Evolutionary conservation across 2,329 filamentous ascomycete species (phyloP).

Genomic region (Helotiales sp.): DNA sequence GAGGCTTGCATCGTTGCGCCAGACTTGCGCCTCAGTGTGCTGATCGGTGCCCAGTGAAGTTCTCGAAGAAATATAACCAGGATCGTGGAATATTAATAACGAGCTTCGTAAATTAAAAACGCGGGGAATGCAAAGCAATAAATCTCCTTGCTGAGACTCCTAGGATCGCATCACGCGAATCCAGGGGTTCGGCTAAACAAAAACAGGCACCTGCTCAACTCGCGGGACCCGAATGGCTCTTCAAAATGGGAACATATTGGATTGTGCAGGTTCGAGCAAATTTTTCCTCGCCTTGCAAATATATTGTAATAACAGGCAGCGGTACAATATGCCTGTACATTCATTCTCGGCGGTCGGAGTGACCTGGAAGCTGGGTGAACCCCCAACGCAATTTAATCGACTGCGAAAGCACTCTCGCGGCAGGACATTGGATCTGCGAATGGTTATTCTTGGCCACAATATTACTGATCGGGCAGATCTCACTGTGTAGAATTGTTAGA

Average conservation of each 20-base stretch:
- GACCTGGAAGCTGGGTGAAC: background rate
- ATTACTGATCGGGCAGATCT: background rate
- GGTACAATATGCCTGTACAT: background rate
- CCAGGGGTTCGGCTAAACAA: slow-evolving; percentile 19
- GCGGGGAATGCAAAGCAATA: slow-evolving; percentile 23
- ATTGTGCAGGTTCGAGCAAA: slow-evolving; percentile 16
- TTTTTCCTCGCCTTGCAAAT: background rate
- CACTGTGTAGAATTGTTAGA: background rate
- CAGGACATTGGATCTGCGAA: background rate
- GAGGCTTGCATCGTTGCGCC: background rate
- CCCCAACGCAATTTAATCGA: background rate
- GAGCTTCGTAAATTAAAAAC: slow-evolving; percentile 18
- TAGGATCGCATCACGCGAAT: background rate
- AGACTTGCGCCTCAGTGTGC: background rate
- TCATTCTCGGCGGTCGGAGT: background rate
- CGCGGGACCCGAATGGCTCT: slow-evolving; percentile 7
- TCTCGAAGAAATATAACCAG: background rate
- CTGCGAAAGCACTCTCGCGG: background rate
- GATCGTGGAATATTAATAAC: background rate
- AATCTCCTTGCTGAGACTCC: background rate
- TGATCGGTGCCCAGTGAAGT: background rate
- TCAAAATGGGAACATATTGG: slow-evolving; percentile 10
- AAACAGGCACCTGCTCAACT: slow-evolving; percentile 13
- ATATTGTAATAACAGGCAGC: background rate
- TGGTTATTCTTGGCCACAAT: background rate